Evolutionary conservation across 2,329 filamentous ascomycete species (phyloP).

Genomic region (Aspergillus texensis): DNA sequence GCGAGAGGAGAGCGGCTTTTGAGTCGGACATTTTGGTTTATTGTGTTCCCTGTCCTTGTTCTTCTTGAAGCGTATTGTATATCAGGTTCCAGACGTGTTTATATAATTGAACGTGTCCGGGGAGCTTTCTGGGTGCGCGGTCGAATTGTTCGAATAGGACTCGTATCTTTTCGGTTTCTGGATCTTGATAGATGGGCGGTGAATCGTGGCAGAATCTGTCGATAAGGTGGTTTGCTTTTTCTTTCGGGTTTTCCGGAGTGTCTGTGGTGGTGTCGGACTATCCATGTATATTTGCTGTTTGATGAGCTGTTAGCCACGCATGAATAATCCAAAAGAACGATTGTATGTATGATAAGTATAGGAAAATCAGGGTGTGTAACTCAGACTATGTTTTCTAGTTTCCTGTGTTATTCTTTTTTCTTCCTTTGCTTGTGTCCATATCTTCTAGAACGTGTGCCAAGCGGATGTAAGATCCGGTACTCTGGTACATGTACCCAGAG

Average conservation of each 20-base stretch:
- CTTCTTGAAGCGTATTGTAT: too few relatives aligned
- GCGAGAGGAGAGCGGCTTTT: slow-evolving; percentile 30
- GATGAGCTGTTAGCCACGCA: neutral
- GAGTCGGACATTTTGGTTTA: slow-evolving; percentile 31
- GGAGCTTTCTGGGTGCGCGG: neutral
- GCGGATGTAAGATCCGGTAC: neutral
- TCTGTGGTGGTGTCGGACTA: neutral
- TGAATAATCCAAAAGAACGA: neutral
- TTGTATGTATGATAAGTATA: too few relatives aligned
- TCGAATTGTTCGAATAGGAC: neutral
- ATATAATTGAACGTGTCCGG: neutral
- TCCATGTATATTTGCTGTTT: neutral
- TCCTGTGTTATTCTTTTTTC: neutral
- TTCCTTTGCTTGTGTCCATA: neutral
- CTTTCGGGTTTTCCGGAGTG: neutral
- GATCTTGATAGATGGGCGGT: slow-evolving; percentile 12
- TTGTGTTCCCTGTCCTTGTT: neutral
- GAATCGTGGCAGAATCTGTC: slow-evolving; percentile 9
- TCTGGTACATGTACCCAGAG: neutral
- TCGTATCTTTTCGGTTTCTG: neutral
- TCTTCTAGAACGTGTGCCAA: neutral
- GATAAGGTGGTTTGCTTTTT: slow-evolving; percentile 5
- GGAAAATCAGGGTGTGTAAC: too few relatives aligned
- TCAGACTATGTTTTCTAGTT: neutral
- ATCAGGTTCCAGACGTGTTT: neutral